Percentiles rank a stretch among this genome's conserved stretches.
These are phyloP conservation scores for Camelina sativa DNA, from an alignment of 345 rosid species.

Conservation along the genomic window DNA sequence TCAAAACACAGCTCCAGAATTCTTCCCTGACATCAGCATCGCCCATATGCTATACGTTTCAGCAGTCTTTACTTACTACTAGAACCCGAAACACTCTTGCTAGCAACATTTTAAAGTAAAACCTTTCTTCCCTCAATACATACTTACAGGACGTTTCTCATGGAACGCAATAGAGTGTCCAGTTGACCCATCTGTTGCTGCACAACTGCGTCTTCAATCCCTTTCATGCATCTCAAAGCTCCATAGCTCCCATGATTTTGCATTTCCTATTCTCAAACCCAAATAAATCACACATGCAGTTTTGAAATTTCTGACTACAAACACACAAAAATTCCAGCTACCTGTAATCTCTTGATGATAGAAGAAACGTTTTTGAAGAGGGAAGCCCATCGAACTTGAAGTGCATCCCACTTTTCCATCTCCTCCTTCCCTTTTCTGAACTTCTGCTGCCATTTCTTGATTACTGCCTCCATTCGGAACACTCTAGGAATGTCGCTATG, in stretches of 20 bases:
- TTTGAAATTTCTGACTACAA: not conserved
- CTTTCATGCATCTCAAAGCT: slow-evolving; percentile 54
- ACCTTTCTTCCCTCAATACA: not conserved
- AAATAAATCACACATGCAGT: slow-evolving; percentile 4
- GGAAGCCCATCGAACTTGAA: slow-evolving; percentile 65
- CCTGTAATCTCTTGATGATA: slow-evolving; percentile 74
- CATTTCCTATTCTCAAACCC: slow-evolving; percentile 48
- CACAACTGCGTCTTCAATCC: slow-evolving; percentile 61
- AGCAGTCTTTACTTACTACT: slow-evolving; percentile 6
- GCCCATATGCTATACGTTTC: not conserved
- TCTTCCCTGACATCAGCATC: slow-evolving; percentile 55
- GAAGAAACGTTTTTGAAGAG: slow-evolving; percentile 70
- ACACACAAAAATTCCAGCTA: not conserved
- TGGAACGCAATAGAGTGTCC: slow-evolving; percentile 57
- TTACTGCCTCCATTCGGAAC: slow-evolving; percentile 62
- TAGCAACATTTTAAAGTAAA: not conserved
- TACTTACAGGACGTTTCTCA: slow-evolving; percentile 63
- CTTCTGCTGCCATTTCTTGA: slow-evolving; percentile 74
- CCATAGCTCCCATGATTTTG: slow-evolving; percentile 60
- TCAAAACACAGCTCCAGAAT: slow-evolving; percentile 56
- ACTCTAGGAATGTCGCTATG: not conserved
- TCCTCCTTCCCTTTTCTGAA: slow-evolving; percentile 62
- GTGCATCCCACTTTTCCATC: slow-evolving; percentile 69
- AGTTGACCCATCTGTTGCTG: slow-evolving; percentile 76
- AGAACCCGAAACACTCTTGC: not conserved